Evolutionary conservation across 2,329 filamentous ascomycete species (phyloP).

Genomic region (Penicillium sp.): DNA sequence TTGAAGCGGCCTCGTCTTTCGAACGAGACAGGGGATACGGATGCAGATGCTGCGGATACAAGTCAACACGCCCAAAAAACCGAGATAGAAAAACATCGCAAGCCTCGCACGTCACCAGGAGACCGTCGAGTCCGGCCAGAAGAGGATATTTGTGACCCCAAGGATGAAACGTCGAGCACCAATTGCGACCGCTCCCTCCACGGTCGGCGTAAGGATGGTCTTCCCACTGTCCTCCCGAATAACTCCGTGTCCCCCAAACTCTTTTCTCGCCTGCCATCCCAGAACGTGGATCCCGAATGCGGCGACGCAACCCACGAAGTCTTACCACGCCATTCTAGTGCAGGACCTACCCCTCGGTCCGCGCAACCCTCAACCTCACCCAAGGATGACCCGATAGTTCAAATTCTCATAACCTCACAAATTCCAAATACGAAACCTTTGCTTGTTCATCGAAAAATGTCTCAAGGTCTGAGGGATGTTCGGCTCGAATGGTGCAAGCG

Average conservation of each 20-base stretch:
- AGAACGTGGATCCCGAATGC: not conserved
- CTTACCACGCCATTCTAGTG: not conserved
- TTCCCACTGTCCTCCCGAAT: not conserved
- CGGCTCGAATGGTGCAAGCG: slow-evolving; percentile 67
- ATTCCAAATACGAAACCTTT: slow-evolving; percentile 61
- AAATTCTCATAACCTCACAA: slow-evolving; percentile 66
- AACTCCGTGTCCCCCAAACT: not conserved
- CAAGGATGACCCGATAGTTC: slow-evolving; percentile 52
- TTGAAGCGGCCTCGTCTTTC: slow-evolving; percentile 28
- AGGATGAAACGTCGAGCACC: not conserved
- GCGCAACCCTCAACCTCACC: slow-evolving; percentile 1
- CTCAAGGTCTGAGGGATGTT: slow-evolving; percentile 66
- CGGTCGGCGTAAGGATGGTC: not conserved
- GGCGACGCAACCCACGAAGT: not conserved
- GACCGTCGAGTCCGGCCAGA: not conserved
- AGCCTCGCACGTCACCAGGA: not conserved
- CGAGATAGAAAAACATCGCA: not conserved
- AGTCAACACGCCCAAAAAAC: not conserved
- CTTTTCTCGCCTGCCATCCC: not conserved
- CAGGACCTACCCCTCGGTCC: not conserved
- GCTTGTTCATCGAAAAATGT: slow-evolving; percentile 64
- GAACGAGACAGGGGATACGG: slow-evolving; percentile 10
- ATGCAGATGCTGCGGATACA: not conserved
- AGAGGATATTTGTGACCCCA: not conserved
- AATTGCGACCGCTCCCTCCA: not conserved